These are phyloP conservation scores for Talaromyces liani DNA, from an alignment of 495 filamentous ascomycete genomes.

Conservation along the genomic window DNA sequence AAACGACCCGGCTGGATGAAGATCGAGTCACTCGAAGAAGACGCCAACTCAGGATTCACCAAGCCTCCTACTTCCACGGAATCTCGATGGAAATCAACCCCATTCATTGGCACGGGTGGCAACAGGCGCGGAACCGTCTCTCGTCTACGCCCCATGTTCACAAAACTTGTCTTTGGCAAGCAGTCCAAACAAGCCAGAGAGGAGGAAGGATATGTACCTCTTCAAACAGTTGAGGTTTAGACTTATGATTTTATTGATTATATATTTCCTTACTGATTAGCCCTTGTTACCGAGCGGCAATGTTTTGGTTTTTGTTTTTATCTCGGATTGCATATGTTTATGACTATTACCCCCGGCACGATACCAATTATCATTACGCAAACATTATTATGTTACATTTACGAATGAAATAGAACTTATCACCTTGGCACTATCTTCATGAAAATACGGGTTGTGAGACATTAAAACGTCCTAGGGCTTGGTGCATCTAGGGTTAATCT, in stretches of 20 bases:
- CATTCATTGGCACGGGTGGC: constrained; percentile 4
- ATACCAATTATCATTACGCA: neutral
- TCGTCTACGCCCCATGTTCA: constrained; percentile 3
- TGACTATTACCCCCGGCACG: neutral
- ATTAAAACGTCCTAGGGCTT: no score
- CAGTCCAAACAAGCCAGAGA: constrained; percentile 12
- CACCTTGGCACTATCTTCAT: no score
- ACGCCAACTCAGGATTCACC: constrained; percentile 14
- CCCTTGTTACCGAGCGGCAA: neutral
- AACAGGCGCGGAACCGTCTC: neutral
- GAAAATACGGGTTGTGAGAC: no score
- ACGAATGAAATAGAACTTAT: neutral
- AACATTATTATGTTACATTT: neutral
- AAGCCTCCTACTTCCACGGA: neutral
- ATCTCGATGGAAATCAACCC: constrained; percentile 6
- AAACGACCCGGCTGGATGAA: constrained; percentile 84
- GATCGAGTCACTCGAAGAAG: constrained; percentile 54
- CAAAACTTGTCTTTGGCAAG: constrained; percentile 19
- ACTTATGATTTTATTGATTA: neutral
- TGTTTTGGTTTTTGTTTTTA: neutral
- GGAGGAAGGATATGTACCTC: constrained; percentile 37
- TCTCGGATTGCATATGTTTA: neutral
- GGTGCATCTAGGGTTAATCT: no score
- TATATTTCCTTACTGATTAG: neutral
- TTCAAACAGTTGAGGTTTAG: constrained; percentile 34